These are phyloP conservation scores for Novymonas esmeraldas DNA, from an alignment of 208 protist species.

Conservation along the genomic window DNA sequence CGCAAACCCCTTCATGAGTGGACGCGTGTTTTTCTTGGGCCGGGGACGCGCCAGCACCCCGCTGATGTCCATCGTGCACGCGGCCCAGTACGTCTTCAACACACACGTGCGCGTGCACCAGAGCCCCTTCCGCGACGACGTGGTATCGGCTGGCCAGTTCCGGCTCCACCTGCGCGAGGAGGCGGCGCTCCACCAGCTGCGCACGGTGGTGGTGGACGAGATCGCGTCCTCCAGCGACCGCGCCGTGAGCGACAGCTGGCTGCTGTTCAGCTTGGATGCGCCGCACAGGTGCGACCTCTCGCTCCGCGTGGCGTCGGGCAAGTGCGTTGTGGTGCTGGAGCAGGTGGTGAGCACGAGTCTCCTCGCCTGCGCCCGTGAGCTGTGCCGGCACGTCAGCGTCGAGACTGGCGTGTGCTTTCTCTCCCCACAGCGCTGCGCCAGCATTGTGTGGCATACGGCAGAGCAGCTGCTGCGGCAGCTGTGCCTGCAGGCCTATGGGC, in stretches of 20 bases:
- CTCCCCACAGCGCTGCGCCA: neutral
- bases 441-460: slow-evolving; percentile 3
- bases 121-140: slow-evolving; percentile 18
- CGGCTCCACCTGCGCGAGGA: neutral
- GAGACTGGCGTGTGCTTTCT: slow-evolving; percentile 22
- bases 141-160: slow-evolving; percentile 2
- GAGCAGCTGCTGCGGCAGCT: slow-evolving; percentile 16
- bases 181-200: slow-evolving; percentile 9
- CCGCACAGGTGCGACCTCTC: slow-evolving; percentile 9
- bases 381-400: slow-evolving; percentile 14
- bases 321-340: slow-evolving; percentile 28
- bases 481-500: slow-evolving; percentile 20
- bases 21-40: slow-evolving; percentile 21
- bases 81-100: slow-evolving; percentile 38
- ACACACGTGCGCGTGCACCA: slow-evolving; percentile 34
- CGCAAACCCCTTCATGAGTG: slow-evolving; percentile 13
- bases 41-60: slow-evolving; percentile 15
- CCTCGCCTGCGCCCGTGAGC: slow-evolving; percentile 18
- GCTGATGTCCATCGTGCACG: slow-evolving; percentile 32
- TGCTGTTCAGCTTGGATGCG: slow-evolving; percentile 14
- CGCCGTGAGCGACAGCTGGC: slow-evolving; percentile 6
- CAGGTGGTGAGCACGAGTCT: slow-evolving; percentile 10
- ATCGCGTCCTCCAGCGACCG: slow-evolving; percentile 20
- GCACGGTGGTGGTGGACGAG: slow-evolving; percentile 22
- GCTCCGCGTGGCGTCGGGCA: slow-evolving; percentile 12